Evolutionary conservation across 108 stramenopile genomes (phyloP), one percentile per base, ranked within the genome.

Genomic region (Conticribra weissflogii): DNA sequence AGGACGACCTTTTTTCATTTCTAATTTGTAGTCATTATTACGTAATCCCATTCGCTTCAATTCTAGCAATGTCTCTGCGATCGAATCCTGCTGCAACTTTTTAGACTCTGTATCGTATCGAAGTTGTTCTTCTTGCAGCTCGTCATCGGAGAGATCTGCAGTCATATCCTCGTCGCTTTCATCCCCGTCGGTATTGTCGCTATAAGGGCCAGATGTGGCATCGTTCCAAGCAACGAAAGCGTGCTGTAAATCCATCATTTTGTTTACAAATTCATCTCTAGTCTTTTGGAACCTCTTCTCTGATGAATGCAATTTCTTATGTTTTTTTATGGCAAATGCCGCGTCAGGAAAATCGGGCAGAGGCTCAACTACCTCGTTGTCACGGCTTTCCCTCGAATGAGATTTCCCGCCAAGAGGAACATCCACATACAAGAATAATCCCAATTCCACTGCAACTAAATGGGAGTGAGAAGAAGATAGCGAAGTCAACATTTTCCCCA

Each of bases 391-490:
- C 5, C 36, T 41, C 12, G 36, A 41, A 9, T 9, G 5, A 41
- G 8, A 5, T 41, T 5, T 12, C 36, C 36, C 36, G 12, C 36
- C 36, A 41, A 16, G 36, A 15, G 74, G 78, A 19, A 69, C 34
- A 19, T 71, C 69, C 5, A 81, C 70, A 53, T 85, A 81, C 52
- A 85, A 77, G 33, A 71, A 85, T 32, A 54, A 16, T 0, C 63
- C 84, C 53, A 85, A 15, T 22, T 80, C 82, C 24, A 63, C 51
- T 14, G 72, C 84, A 16, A 85, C 63, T 31, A 82, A 59, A 58
- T 83, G 84, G 46, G 74, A 63, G 47, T 82, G 84, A 32, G 55
- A 70, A 1, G 53, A 1, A n/a, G 74, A 70, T 24, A 67, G 18
- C 12, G 47, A 31, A 25, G 15, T 16, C 29, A 79, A 36, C 29